phyloP scores from a whole-genome alignment of 139 green algal genomes.

The Tetradesmus obliquus region DNA sequence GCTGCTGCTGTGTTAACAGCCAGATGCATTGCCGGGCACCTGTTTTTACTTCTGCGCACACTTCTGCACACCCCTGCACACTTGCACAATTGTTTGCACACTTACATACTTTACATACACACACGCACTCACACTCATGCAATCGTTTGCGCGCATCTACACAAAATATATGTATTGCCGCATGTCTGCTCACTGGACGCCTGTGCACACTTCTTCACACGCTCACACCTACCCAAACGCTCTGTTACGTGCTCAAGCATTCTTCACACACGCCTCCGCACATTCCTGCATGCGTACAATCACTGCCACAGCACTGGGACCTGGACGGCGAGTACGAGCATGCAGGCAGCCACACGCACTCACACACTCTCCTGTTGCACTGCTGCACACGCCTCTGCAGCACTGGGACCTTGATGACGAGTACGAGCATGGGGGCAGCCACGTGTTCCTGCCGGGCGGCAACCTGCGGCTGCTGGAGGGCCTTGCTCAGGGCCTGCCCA shows the following conservation, averaged over 20 bases:
- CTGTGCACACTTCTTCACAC: too few relatives aligned
- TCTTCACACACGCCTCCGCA: too few relatives aligned
- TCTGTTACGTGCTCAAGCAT: too few relatives aligned
- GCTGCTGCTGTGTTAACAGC: not conserved
- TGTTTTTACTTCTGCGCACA: not conserved
- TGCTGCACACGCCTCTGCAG: not conserved
- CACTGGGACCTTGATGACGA: slow-evolving; percentile 12
- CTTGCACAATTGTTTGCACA: not conserved
- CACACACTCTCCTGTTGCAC: too few relatives aligned
- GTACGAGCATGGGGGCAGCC: slow-evolving; percentile 56
- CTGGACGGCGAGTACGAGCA: slow-evolving; percentile 89
- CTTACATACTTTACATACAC: not conserved
- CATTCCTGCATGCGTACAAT: too few relatives aligned
- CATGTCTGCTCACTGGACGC: too few relatives aligned
- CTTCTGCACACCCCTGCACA: not conserved
- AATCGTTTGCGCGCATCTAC: too few relatives aligned
- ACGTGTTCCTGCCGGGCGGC: slow-evolving; percentile 82
- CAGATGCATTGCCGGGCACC: not conserved
- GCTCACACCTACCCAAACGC: too few relatives aligned
- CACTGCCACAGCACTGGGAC: slow-evolving; percentile 80
- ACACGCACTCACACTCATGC: not conserved
- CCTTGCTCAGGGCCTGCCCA: slow-evolving; percentile 78
- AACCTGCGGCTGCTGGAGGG: slow-evolving; percentile 87
- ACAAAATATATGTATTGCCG: too few relatives aligned
- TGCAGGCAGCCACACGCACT: not conserved